Evolutionary conservation across 768 basidiomycete genomes (phyloP).

Genomic region (Porphyrellus cyaneotinctus): DNA sequence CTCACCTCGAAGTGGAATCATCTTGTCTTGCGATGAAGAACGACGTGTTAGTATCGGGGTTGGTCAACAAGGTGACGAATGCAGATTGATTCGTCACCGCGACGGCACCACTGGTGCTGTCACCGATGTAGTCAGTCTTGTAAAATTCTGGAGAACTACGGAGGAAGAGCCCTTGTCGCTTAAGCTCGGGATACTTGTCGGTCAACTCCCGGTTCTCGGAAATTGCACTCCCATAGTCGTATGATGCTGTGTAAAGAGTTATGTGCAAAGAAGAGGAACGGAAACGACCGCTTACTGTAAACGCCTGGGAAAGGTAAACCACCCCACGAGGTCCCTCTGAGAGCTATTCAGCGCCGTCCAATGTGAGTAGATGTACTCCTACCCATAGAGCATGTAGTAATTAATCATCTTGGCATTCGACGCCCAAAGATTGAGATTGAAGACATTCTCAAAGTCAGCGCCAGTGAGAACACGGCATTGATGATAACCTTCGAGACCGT

Average conservation of each 20-base stretch:
- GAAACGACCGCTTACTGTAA: conserved; percentile 39
- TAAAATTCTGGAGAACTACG: conserved; percentile 75
- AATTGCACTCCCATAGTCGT: conserved; percentile 77
- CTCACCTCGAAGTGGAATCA: conserved; percentile 65
- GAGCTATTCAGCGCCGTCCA: conserved; percentile 1
- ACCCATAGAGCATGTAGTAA: conserved; percentile 87
- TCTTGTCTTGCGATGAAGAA: conserved; percentile 72
- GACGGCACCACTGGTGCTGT: conserved; percentile 50
- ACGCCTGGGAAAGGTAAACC: conserved; percentile 76
- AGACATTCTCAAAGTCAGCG: conserved; percentile 72
- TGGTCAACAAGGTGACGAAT: conserved; percentile 60
- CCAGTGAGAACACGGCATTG: conserved; percentile 66
- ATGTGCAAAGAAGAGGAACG: not conserved
- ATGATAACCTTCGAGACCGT: conserved; percentile 46
- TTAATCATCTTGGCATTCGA: conserved; percentile 78
- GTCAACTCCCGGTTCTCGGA: conserved; percentile 64
- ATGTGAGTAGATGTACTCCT: conserved; percentile 7
- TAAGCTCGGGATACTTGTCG: conserved; percentile 71
- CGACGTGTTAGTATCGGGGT: conserved; percentile 60
- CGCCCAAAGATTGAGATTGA: conserved; percentile 75
- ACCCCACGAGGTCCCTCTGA: conserved; percentile 83
- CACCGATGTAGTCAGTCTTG: conserved; percentile 73
- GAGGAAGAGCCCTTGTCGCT: conserved; percentile 72
- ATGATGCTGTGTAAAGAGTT: conserved; percentile 42
- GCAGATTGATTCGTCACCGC: conserved; percentile 41